Evolutionary conservation across 345 rosid genomes (phyloP).

Genomic region (Pugionium cornutum): DNA sequence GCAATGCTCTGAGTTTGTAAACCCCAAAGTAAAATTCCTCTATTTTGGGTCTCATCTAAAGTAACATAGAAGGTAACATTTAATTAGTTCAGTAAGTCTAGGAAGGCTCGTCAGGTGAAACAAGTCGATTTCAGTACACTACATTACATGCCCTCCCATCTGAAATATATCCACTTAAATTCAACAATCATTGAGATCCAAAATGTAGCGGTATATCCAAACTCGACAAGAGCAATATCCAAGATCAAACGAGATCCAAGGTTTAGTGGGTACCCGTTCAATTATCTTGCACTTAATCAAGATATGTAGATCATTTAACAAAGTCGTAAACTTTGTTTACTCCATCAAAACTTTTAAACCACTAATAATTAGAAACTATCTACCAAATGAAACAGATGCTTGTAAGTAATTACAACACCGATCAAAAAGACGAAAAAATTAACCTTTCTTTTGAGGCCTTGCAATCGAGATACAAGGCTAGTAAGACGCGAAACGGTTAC

Average conservation of each 20-base stretch:
- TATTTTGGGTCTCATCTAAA: background rate
- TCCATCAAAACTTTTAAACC: background rate
- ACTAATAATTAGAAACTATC: background rate
- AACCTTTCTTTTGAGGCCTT: slow-evolving; percentile 96
- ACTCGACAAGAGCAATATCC: slow-evolving; percentile 2
- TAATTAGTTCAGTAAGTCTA: background rate
- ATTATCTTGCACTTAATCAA: slow-evolving; percentile 3
- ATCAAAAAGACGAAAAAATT: background rate
- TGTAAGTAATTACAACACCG: background rate
- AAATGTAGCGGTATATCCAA: slow-evolving; percentile 3
- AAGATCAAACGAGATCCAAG: slow-evolving; percentile 28
- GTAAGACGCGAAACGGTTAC: slow-evolving; percentile 72
- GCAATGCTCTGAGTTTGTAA: background rate
- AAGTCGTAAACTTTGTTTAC: slow-evolving; percentile 16
- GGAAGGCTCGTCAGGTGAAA: too few relatives aligned
- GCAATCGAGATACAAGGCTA: slow-evolving; percentile 84
- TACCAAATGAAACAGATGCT: background rate
- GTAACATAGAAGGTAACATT: background rate
- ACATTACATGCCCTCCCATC: background rate
- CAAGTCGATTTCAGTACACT: background rate
- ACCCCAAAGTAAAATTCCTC: slow-evolving; percentile 1
- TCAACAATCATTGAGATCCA: slow-evolving; percentile 15
- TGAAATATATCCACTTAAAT: slow-evolving; percentile 8
- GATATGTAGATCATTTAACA: slow-evolving; percentile 14
- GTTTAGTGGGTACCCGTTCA: background rate